Percentiles rank a stretch among this genome's conserved stretches.
phyloP scores from a whole-genome alignment of 805 yeast genomes.

The Saccharomycopsis selenospora region DNA sequence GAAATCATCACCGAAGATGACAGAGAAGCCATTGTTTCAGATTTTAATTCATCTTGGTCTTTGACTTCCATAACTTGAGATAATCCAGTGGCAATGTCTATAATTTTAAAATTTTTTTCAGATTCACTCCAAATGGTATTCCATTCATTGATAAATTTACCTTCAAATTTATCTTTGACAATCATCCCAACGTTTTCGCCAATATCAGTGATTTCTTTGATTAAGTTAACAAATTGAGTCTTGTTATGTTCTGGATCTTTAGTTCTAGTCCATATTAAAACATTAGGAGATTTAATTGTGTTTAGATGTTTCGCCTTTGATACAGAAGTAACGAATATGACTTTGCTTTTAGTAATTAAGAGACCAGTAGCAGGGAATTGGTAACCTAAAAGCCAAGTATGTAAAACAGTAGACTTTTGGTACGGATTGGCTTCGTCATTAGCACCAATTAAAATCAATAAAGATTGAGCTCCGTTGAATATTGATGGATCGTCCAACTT shows the following conservation, averaged over 20 bases:
- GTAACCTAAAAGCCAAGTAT: constrained; percentile 88
- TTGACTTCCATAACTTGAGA: constrained; percentile 62
- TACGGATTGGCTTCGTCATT: constrained; percentile 84
- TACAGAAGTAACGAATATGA: constrained; percentile 66
- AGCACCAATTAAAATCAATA: constrained; percentile 73
- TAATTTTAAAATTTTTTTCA: constrained; percentile 32
- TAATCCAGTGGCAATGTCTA: constrained; percentile 48
- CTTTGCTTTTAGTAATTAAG: constrained; percentile 51
- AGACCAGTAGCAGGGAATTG: constrained; percentile 92
- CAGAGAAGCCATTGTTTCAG: constrained; percentile 63
- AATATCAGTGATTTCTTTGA: constrained; percentile 36
- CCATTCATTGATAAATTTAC: constrained; percentile 86
- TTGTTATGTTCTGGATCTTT: constrained; percentile 77
- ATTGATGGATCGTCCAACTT: constrained; percentile 28
- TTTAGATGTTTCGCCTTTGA: constrained; percentile 78
- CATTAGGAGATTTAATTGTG: constrained; percentile 43
- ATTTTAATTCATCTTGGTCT: constrained; percentile 68
- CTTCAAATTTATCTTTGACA: constrained; percentile 69
- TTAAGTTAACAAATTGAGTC: constrained; percentile 52
- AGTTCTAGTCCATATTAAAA: constrained; percentile 60
- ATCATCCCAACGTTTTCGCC: constrained; percentile 58
- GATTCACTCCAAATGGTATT: constrained; percentile 33
- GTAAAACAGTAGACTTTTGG: constrained; percentile 78
- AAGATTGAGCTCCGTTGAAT: constrained; percentile 40
- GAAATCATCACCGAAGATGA: constrained; percentile 76